Base-by-base conservation (phyloP, 1,284 basidiomycete species). In the Naganishia albida region DNA sequence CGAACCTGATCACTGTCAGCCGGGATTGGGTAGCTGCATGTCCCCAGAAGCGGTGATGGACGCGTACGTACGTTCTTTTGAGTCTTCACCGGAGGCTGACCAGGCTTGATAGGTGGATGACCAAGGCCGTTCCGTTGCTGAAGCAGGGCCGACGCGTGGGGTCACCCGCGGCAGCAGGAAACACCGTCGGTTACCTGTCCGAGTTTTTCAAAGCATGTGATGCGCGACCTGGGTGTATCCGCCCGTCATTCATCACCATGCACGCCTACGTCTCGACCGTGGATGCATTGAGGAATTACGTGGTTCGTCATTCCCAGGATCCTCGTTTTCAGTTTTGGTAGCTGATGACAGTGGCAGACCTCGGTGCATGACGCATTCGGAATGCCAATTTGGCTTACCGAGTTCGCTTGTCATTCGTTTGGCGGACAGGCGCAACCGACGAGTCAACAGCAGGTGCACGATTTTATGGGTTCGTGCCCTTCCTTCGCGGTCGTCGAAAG, bases 1-100 rank as follows among this genome's bases (percentile, higher is more conserved):
- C 38, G 66, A 67, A 34, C 66, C 66, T 15, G 66, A 67, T 25
- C 38, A 43, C 6, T 63, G 65, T 53, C 44, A 55, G 7, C 16
- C 20, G 16, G 63, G 46, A 15, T 40, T 34, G 1, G 62, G 62
- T 30, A 26, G 52, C 1, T 64, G 63, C 28, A 67, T 67, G 42
- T 13, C 2, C 3, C 46, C 63, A 23, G 12, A 28, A 13, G 26
- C 20, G 6, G 62, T 56, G 1, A 16, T 67, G 2, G 50, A 54
- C 16, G 15, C 20, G 65, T 67, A 28, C 23, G 62, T 63, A 6
- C 4, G 0, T 1, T 26, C 13, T 18, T 16, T 42, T 13, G 39
- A 1, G 7, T 2, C 18, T 0, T 39, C 7, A 13, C n/a, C 20
- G 1, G 28, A 23, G 25, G 13, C 50, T 52, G 10, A n/a, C 26